A percentile compares a stretch with the other conserved stretches of the same genome.
phyloP scores from a whole-genome alignment of 202 grass and related monocot genomes.

The Digitaria exilis region DNA sequence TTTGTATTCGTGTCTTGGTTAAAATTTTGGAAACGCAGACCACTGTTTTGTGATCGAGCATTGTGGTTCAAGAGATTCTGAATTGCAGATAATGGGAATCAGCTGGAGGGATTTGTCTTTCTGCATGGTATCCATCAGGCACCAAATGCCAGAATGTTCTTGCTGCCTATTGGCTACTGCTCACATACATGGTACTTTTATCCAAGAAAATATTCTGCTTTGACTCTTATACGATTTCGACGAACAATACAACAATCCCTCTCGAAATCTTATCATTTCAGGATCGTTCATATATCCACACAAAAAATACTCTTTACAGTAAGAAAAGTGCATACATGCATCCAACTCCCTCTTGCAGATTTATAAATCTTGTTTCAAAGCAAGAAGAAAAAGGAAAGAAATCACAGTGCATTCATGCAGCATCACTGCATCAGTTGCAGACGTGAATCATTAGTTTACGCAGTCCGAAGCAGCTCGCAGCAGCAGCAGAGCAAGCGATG shows the following conservation, averaged over 20 bases:
- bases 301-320: not conserved
- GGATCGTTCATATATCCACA: not conserved
- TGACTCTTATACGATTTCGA: not conserved
- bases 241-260: not conserved
- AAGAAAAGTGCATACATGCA: not conserved
- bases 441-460: not conserved
- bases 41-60: not conserved
- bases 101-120: not conserved
- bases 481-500: not conserved
- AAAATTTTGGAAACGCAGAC: no score
- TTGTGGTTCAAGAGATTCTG: not conserved
- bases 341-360: not conserved
- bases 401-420: not conserved
- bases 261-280: not conserved
- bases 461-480: constrained; percentile 7
- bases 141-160: constrained; percentile 30
- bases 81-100: constrained; percentile 14
- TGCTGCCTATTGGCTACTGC: not conserved
- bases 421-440: not conserved
- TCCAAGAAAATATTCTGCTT: not conserved
- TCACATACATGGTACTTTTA: constrained; percentile 1
- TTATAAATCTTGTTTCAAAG: not conserved
- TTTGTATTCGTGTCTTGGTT: no score
- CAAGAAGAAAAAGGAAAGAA: not conserved
- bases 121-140: constrained; percentile 15